phyloP scores from a whole-genome alignment of 2,329 filamentous ascomycete genomes.

The Ascochyta clinopodiicola region DNA sequence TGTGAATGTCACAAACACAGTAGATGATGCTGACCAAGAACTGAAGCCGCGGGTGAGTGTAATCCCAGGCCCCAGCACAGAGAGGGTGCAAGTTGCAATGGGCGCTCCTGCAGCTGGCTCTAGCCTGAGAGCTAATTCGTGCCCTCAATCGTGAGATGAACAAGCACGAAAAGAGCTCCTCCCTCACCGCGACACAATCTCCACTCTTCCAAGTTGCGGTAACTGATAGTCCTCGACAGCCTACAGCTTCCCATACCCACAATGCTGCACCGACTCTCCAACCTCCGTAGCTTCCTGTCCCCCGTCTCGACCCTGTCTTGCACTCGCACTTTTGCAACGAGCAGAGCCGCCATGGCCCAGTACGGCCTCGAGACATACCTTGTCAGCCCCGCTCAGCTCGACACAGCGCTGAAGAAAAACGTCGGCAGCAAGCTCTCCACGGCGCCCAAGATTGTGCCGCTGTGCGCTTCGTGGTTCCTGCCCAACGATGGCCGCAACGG shows the following conservation, averaged over 20 bases:
- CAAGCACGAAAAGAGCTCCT: slow-evolving; percentile 9
- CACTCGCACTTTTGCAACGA: slow-evolving; percentile 18
- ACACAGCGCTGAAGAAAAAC: slow-evolving; percentile 82
- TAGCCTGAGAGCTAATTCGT: slow-evolving; percentile 22
- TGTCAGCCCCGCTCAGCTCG: slow-evolving; percentile 82
- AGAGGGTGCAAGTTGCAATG: slow-evolving; percentile 2
- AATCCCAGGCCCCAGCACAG: slow-evolving; percentile 1
- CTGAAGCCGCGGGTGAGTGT: slow-evolving; percentile 9
- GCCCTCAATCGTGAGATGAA: slow-evolving; percentile 25
- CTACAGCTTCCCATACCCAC: slow-evolving; percentile 35
- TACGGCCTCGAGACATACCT: slow-evolving; percentile 76
- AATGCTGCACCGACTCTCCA: slow-evolving; percentile 18
- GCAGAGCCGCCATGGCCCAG: slow-evolving; percentile 38
- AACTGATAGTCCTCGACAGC: slow-evolving; percentile 9
- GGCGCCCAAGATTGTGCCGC: slow-evolving; percentile 81
- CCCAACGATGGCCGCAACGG: slow-evolving; percentile 89
- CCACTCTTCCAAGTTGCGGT: not conserved
- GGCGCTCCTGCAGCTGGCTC: slow-evolving; percentile 10
- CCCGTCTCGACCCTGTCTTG: slow-evolving; percentile 25
- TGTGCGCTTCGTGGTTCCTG: slow-evolving; percentile 95
- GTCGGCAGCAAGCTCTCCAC: slow-evolving; percentile 79
- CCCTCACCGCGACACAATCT: slow-evolving; percentile 7
- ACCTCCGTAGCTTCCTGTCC: slow-evolving; percentile 30
- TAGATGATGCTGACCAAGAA: not conserved
- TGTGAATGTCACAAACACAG: slow-evolving; percentile 1